These are phyloP conservation scores for Aspergillus panamensis DNA, from an alignment of 495 filamentous ascomycete genomes.

Conservation along the genomic window DNA sequence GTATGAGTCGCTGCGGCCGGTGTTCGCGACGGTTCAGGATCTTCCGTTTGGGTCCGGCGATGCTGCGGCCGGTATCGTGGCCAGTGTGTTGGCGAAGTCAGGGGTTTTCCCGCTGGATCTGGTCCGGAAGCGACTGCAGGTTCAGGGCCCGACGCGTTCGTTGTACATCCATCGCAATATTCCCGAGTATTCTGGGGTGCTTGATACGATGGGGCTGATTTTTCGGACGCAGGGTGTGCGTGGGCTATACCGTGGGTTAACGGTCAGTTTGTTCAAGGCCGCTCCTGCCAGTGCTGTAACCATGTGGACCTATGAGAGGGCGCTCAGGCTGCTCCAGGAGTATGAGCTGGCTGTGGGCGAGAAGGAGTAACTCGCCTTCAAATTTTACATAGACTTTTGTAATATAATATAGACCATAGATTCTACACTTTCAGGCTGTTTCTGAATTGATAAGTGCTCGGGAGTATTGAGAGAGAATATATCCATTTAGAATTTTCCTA, in stretches of 20 bases:
- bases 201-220: constrained; percentile 62
- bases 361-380: background rate
- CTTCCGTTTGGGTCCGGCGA: constrained; percentile 74
- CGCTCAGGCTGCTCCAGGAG: constrained; percentile 55
- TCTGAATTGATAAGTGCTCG: too few relatives aligned
- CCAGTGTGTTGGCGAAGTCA: constrained; percentile 79
- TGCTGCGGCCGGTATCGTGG: constrained; percentile 74
- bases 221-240: constrained; percentile 66
- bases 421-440: background rate
- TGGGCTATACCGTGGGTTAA: constrained; percentile 84
- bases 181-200: constrained; percentile 72
- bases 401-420: background rate
- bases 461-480: background rate
- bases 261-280: constrained; percentile 87
- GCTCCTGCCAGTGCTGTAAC: constrained; percentile 93
- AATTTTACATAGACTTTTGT: background rate
- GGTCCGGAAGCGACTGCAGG: constrained; percentile 87
- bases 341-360: constrained; percentile 31
- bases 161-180: constrained; percentile 85
- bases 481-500: constrained; percentile 12
- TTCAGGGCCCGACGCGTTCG: constrained; percentile 81
- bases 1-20: constrained; percentile 69
- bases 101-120: constrained; percentile 92
- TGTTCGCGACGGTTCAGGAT: constrained; percentile 44
- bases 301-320: constrained; percentile 96